Evolutionary conservation across 495 filamentous ascomycete species (phyloP), one percentile per base, ranked within the genome.

Genomic region (Xylaria cubensis): DNA sequence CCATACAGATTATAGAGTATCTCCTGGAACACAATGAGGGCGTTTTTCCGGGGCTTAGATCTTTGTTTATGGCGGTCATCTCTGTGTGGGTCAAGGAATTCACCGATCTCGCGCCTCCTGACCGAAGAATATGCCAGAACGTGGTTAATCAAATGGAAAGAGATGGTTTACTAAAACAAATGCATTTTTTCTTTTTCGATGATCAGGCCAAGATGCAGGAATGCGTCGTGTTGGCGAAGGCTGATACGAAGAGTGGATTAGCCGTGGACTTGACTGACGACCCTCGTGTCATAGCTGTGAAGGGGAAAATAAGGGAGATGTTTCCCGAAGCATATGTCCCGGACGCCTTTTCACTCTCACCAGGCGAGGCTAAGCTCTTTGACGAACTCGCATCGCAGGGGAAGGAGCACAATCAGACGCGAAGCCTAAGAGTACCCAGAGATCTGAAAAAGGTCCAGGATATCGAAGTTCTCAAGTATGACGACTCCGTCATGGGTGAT

Each of bases 21-120:
- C 83, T 97, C 39, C 77, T 97, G 10, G 84, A 91, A 36, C 87
- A 85, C 58, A 92, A 92, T 72, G 83, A 85, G 46, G 93, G 93
- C 3, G 90, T 93, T 3, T 95, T 92, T 69, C 93, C 93, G 13
- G 89, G 90, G 32, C 88, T 90, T n/a, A 85, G 86, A 66, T 90
- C 92, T 59, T 82, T 98, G 4, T 92, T 89, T 80, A 88, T 89
- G 74, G 90, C 93, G n/a, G 89, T 94, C 72, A 80, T 85, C 13
- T 85, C 84, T 2, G 80, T 85, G 48, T 94, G 91, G 89, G 80
- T 84, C 34, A 89, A 90, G 70, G 80, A 89, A 87, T 80, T 83
- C 80, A 65, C 80, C 77, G 72, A 91, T 85, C 36, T 76, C 86
- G 72, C 70, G 8, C 78, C 77, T 39, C 83, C 80, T 9, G 77